Evolutionary conservation across 139 green algal species (phyloP).

Genomic region (Asterochloris erici): DNA sequence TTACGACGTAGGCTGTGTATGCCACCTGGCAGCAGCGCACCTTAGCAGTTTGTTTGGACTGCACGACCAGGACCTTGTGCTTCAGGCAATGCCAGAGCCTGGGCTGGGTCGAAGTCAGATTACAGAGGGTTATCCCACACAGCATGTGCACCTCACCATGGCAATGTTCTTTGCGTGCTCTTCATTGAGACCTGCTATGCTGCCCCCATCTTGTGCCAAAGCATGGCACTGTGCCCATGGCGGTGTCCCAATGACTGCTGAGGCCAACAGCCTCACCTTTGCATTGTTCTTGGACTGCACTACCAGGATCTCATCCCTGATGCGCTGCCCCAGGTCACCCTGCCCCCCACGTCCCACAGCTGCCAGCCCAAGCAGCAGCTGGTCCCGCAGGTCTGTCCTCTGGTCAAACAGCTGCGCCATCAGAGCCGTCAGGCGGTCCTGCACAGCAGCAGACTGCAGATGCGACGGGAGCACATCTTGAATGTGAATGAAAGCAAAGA

Average conservation of each 20-base stretch:
- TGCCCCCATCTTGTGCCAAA: no score
- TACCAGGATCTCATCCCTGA: slow-evolving; percentile 70
- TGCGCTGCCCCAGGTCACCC: slow-evolving; percentile 66
- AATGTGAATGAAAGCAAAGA: background rate
- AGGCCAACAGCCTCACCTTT: slow-evolving; percentile 39
- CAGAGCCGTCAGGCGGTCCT: slow-evolving; percentile 30
- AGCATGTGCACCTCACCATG: no score
- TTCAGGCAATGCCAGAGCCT: no score
- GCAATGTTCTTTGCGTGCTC: no score
- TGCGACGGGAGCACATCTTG: background rate
- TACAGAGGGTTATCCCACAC: no score
- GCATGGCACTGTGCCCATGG: no score
- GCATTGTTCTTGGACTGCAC: slow-evolving; percentile 56
- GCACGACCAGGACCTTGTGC: no score
- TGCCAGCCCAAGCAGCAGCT: slow-evolving; percentile 41
- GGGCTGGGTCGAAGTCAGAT: no score
- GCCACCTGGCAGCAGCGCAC: no score
- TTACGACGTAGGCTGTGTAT: no score
- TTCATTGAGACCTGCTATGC: no score
- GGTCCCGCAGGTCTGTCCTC: slow-evolving; percentile 17
- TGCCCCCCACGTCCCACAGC: slow-evolving; percentile 54
- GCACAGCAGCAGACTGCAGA: background rate
- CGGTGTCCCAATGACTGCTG: background rate
- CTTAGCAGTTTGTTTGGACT: no score
- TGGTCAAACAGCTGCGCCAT: slow-evolving; percentile 15